Evolutionary conservation across 148 eudicot species (phyloP).

Genomic region (Nepenthes mirabilis): DNA sequence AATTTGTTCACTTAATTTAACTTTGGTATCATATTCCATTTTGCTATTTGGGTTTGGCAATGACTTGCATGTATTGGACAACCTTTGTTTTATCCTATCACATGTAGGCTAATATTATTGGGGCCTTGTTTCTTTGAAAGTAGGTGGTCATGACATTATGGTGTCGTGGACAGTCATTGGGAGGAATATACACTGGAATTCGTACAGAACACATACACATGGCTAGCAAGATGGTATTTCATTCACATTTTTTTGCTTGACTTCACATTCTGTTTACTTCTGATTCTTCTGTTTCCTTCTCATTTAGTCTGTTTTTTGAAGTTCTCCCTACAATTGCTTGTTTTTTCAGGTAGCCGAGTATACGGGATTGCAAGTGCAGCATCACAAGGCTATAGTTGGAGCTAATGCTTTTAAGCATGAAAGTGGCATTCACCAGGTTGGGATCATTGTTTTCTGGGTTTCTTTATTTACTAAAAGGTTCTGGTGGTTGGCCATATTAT

Average conservation of each 20-base stretch:
- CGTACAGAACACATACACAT: conserved; percentile 27
- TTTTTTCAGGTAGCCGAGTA: conserved; percentile 32
- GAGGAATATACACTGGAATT: conserved; percentile 33
- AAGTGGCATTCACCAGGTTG: conserved; percentile 43
- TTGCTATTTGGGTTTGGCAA: too few relatives aligned
- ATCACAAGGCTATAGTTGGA: conserved; percentile 57
- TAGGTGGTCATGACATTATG: conserved; percentile 57
- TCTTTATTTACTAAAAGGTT: neutral
- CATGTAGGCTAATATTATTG: conserved; percentile 1
- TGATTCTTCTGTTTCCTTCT: neutral
- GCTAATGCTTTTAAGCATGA: conserved; percentile 56
- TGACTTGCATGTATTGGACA: neutral
- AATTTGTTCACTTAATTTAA: too few relatives aligned
- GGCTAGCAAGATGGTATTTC: conserved; percentile 39
- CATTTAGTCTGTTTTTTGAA: neutral
- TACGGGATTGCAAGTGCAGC: conserved; percentile 32
- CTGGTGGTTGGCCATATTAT: neutral
- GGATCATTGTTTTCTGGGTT: neutral
- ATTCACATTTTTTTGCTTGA: neutral
- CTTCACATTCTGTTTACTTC: neutral
- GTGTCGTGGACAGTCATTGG: conserved; percentile 34
- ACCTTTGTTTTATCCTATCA: neutral
- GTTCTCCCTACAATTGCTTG: neutral
- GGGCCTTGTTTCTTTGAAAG: conserved; percentile 1
- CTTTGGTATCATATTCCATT: too few relatives aligned